Conservation (phyloP, 768 basidiomycete species). For the Coprinopsis cinerea region DNA sequence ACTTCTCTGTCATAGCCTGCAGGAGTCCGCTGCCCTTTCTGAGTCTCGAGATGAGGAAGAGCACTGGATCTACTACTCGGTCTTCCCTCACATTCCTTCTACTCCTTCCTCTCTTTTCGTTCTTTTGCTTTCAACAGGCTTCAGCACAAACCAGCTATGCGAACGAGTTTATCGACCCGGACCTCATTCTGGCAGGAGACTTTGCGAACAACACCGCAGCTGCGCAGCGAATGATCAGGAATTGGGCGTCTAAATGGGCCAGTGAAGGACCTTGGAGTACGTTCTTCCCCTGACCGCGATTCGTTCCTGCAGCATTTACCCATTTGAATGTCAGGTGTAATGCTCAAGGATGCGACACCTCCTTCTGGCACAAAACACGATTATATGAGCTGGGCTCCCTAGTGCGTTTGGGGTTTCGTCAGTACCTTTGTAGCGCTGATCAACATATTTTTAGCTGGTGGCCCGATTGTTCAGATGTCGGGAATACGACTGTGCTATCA, state of each 20-base stretch:
- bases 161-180: slow-evolving; percentile 52
- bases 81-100: slow-evolving; percentile 6
- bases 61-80: neutral
- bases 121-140: neutral
- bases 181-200: slow-evolving; percentile 36
- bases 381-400: slow-evolving; percentile 69
- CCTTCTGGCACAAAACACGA: slow-evolving; percentile 53
- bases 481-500: slow-evolving; percentile 52
- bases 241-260: slow-evolving; percentile 41
- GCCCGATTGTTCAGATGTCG: slow-evolving; percentile 55
- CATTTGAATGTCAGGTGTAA: slow-evolving; percentile 36
- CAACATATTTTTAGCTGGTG: slow-evolving; percentile 36
- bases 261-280: slow-evolving; percentile 50
- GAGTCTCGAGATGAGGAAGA: too few species aligned
- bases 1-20: too few species aligned
- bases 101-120: slow-evolving; percentile 6
- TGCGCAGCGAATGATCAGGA: slow-evolving; percentile 41
- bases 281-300: neutral
- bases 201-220: slow-evolving; percentile 36
- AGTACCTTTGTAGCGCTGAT: neutral
- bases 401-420: slow-evolving; percentile 33
- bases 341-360: slow-evolving; percentile 38
- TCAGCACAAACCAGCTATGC: slow-evolving; percentile 28
- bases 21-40: too few species aligned
- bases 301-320: neutral